phyloP scores from a whole-genome alignment of 768 basidiomycete genomes.

The Tephrocybe sp. region DNA sequence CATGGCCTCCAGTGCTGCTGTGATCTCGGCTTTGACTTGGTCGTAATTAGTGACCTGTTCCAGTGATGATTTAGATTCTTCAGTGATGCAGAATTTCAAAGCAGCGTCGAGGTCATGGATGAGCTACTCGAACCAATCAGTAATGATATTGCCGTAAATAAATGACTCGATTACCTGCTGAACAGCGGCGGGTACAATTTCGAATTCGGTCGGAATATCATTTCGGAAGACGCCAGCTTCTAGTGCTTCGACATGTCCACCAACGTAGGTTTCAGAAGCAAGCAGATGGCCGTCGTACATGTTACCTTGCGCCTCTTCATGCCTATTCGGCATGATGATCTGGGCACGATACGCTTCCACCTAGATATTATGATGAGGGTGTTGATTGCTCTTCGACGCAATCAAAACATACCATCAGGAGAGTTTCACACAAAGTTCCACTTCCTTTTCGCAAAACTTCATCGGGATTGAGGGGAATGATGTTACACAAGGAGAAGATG shows the following conservation, averaged over 20 bases:
- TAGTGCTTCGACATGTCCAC: conserved; percentile 97
- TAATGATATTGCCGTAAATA: neutral
- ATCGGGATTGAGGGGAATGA: conserved; percentile 95
- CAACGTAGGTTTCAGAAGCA: conserved; percentile 97
- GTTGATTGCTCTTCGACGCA: neutral
- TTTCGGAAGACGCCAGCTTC: conserved; percentile 98
- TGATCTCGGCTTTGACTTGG: conserved; percentile 82
- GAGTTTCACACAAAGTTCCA: conserved; percentile 95
- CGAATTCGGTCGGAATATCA: conserved; percentile 94
- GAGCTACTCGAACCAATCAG: conserved; percentile 48
- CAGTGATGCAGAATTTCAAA: conserved; percentile 81
- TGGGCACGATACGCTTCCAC: conserved; percentile 91
- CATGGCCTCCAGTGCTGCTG: conserved; percentile 77
- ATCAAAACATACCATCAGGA: conserved; percentile 81
- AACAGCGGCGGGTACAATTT: conserved; percentile 84
- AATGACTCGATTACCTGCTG: conserved; percentile 59
- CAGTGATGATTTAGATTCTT: conserved; percentile 78
- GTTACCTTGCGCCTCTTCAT: conserved; percentile 88
- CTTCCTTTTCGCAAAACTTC: conserved; percentile 95
- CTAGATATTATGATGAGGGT: conserved; percentile 38
- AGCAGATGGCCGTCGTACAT: conserved; percentile 98
- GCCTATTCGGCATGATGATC: conserved; percentile 97
- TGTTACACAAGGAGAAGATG: conserved; percentile 98
- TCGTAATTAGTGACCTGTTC: conserved; percentile 94
- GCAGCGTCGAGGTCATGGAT: conserved; percentile 95